Evolutionary conservation across 1,284 basidiomycete genomes (phyloP), one percentile per base, ranked within the genome.

Genomic region (Athelia psychrophila): DNA sequence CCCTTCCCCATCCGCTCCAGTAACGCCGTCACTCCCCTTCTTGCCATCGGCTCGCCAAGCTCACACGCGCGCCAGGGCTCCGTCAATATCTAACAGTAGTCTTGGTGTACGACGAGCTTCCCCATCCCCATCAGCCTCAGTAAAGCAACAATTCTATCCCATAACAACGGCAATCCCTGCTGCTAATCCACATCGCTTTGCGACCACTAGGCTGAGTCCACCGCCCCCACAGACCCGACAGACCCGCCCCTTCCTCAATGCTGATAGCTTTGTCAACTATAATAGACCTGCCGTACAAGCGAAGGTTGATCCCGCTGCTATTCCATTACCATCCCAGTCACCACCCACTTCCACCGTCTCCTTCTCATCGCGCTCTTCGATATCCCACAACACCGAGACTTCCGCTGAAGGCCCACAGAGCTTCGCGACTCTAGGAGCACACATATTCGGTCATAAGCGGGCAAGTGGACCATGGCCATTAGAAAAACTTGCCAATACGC

Each of bases 291-390:
- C 22, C 18, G 19, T 25, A n/a, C n/a, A n/a, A 59, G 71, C 49
- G 81, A 73, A n/a, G 54, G 72, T 79, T n/a, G 82, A 85, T 54
- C 78, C 83, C 1, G 58, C 72, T 6, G 66, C 70, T 1, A 75
- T 84, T 51, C 82, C 82, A 24, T 68, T 83, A 3, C 82, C 84
- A 4, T 77, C 83, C 1, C 75, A 82, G 54, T 90, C 88, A 1
- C 88, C 88, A 10, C 83, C 87, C 0, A 69, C 74, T 32, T 91
- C 88, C 18, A 74, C 82, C 0, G 54, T 90, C 15, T 91, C 88
- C 0, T 80, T 83, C 58, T 90, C 88, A 18, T 88, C 88, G 1
- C 77, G 72, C 18, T 88, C 85, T 2, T 85, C 83, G 2, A 69
- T 76, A 6, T 84, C 83, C 1, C 72, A 67, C 16, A 63, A 70